Evolutionary conservation across 352 stramenopile species (phyloP).

Genomic region (Phytophthora kernoviae): DNA sequence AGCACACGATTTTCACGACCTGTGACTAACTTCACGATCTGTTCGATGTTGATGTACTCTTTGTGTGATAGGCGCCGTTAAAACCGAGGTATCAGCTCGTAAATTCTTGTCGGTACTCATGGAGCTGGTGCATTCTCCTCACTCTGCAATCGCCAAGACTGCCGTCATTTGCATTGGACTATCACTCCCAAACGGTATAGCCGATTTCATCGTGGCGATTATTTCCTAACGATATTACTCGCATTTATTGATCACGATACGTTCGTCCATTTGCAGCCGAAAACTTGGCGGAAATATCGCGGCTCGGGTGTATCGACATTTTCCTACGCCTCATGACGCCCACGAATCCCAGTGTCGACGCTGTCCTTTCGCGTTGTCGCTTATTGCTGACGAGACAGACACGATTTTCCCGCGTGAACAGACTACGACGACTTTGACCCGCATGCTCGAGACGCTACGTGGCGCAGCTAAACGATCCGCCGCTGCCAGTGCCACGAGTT

Average conservation of each 20-base stretch:
- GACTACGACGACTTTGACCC: constrained; percentile 23
- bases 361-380: constrained; percentile 52
- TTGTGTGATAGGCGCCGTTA: constrained; percentile 35
- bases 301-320: constrained; percentile 57
- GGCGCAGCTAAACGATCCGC: constrained; percentile 67
- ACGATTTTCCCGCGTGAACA: constrained; percentile 59
- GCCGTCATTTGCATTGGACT: constrained; percentile 62
- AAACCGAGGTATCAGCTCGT: constrained; percentile 35
- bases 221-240: neutral
- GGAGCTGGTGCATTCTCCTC: constrained; percentile 41
- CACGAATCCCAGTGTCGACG: constrained; percentile 46
- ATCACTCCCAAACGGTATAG: constrained; percentile 58
- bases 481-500: constrained; percentile 55
- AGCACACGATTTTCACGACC: neutral
- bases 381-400: constrained; percentile 65
- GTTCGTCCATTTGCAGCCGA: constrained; percentile 29
- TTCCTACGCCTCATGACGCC: constrained; percentile 58
- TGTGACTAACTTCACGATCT: neutral
- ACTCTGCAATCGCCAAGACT: constrained; percentile 46
- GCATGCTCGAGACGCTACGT: constrained; percentile 67
- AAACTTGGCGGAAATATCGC: constrained; percentile 60
- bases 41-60: neutral
- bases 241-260: neutral
- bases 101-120: constrained; percentile 50
- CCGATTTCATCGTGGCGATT: neutral